Conservation (phyloP, 2,329 filamentous ascomycete species). For the Purpureocillium lavendulum region DNA sequence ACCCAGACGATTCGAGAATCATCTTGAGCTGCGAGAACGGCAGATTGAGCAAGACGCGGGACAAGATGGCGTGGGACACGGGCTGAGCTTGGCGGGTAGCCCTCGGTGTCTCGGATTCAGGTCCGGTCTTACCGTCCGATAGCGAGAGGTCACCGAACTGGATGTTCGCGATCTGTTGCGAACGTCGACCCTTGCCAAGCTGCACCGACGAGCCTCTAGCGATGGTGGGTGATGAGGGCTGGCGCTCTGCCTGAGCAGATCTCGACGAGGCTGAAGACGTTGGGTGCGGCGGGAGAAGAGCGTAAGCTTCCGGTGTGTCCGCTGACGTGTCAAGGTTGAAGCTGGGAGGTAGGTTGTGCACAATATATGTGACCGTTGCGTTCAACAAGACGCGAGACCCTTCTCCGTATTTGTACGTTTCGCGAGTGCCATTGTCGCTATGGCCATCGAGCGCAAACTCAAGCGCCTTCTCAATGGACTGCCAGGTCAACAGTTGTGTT, state of each 20-base stretch:
- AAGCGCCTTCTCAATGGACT: slow-evolving; percentile 52
- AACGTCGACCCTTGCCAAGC: slow-evolving; percentile 30
- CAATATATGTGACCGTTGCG: slow-evolving; percentile 49
- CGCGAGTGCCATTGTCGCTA: slow-evolving; percentile 26
- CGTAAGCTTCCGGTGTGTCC: slow-evolving; percentile 24
- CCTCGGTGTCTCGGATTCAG: slow-evolving; percentile 21
- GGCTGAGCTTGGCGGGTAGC: slow-evolving; percentile 16
- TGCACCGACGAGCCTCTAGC: slow-evolving; percentile 28
- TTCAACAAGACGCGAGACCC: slow-evolving; percentile 46
- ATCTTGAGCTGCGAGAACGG: slow-evolving; percentile 60
- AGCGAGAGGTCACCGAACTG: slow-evolving; percentile 61
- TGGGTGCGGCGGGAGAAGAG: slow-evolving; percentile 27
- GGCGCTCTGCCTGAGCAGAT: slow-evolving; percentile 5
- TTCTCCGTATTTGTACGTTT: slow-evolving; percentile 41
- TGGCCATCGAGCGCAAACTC: slow-evolving; percentile 44
- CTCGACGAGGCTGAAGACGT: slow-evolving; percentile 9
- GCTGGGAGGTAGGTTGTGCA: slow-evolving; percentile 48
- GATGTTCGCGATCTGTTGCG: slow-evolving; percentile 51
- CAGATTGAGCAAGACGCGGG: slow-evolving; percentile 60
- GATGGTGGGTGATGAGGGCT: slow-evolving; percentile 15
- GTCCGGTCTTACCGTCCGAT: slow-evolving; percentile 14
- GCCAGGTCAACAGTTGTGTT: slow-evolving; percentile 49
- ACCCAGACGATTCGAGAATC: slow-evolving; percentile 50
- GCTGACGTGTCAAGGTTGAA: slow-evolving; percentile 49
- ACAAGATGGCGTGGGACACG: slow-evolving; percentile 43